Conservation (phyloP, 345 rosid species). For the Eucalyptus urophylla region DNA sequence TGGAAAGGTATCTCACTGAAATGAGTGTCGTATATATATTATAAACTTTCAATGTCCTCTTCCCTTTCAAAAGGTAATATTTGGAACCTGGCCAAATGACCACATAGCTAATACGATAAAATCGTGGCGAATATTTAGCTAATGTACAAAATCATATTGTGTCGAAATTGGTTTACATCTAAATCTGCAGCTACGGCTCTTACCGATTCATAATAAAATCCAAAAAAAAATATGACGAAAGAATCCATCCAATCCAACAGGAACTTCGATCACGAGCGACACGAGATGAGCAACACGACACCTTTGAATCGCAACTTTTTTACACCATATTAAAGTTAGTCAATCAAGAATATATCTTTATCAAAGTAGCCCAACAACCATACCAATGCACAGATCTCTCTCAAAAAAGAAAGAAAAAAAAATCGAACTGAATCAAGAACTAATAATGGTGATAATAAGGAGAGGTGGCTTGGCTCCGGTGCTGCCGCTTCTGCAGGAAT, state of each 20-base stretch:
- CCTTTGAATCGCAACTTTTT: neutral
- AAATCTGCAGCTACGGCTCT: neutral
- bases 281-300: neutral
- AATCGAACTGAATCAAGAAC: neutral
- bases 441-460: neutral
- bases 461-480: neutral
- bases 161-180: neutral
- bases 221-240: neutral
- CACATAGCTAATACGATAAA: neutral
- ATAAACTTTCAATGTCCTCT: neutral
- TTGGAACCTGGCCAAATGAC: neutral
- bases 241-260: neutral
- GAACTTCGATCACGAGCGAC: neutral
- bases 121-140: neutral
- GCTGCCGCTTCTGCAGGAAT: conserved; percentile 13
- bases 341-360: neutral
- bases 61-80: neutral
- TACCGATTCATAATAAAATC: neutral
- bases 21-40: neutral
- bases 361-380: neutral
- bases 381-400: neutral
- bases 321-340: neutral
- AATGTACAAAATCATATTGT: neutral
- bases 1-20: neutral
- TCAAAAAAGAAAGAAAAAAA: neutral